phyloP scores from a whole-genome alignment of 176 grass and related monocot species.

The Eleusine indica region DNA sequence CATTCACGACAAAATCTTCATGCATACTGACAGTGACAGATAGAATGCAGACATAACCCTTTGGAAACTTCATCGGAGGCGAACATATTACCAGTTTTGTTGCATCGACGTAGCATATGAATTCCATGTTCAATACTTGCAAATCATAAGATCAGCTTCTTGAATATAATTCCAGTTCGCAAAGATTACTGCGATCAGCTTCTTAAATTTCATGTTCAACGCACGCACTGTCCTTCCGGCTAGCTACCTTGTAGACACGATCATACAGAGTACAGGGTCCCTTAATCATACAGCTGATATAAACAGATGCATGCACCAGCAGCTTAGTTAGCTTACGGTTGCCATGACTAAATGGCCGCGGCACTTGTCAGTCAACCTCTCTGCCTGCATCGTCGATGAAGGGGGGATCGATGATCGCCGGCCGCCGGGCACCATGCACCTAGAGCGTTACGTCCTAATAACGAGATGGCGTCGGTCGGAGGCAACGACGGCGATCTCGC shows the following conservation, averaged over 20 bases:
- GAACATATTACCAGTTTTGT: neutral
- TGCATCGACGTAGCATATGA: neutral
- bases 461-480: neutral
- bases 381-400: constrained; percentile 3
- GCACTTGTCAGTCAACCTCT: neutral
- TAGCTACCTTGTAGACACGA: neutral
- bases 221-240: no score
- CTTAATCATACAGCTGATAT: neutral
- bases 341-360: neutral
- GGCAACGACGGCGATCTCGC: neutral
- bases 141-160: neutral
- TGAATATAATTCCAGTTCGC: neutral
- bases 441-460: neutral
- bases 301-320: neutral
- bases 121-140: neutral
- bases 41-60: neutral
- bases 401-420: neutral
- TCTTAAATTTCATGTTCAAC: no score
- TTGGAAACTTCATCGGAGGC: neutral
- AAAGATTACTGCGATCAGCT: neutral
- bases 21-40: neutral
- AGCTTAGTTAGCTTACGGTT: neutral
- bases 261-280: neutral
- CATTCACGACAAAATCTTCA: neutral
- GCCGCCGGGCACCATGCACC: neutral